Evolutionary conservation across 2,329 filamentous ascomycete species (phyloP), one percentile per base, ranked within the genome.

Genomic region (Trichoderma brevicompactum): DNA sequence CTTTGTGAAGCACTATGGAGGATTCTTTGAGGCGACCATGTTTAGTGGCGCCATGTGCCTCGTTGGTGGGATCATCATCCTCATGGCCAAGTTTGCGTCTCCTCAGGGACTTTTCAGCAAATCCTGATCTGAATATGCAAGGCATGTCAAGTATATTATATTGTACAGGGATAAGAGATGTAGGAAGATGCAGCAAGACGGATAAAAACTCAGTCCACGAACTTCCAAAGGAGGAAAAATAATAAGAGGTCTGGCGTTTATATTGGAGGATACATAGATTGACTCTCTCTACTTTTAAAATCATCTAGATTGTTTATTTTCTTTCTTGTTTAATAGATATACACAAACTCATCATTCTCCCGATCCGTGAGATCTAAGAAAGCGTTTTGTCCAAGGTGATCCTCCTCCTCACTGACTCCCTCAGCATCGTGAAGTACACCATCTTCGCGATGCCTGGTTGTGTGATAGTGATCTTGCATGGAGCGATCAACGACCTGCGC

Each of bases 271-370:
- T 38, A 34, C 34, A 53, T 53, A 5, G 7, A 10, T n/a, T 19
- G 19, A 19, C n/a, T 43, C 23, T 49, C 49, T 36, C 15, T 4
- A 19, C 46, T 19, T 52, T 55, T 13, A 8, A 62, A 15, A 40
- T 5, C n/a, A 48, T 5, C 9, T 15, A 36, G 17, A 7, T 28
- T 28, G 23, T 28, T 28, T 28, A 7, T 17, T 10, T 13, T 38
- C 50, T 41, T n/a, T 12, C 38, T 44, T 34, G 19, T 46, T 59
- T 74, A 87, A 70, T 87, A 87, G 53, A 87, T 81, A 74, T 86
- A 89, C 15, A 89, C 81, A 76, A 90, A 90, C 70, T 90, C 87
- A 65, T 91, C 87, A 69, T 90, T 91, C 77, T 87, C 78, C 19
- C 83, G 76, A 73, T 91, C 88, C 0, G 88, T 89, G 69, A 89